phyloP scores from a whole-genome alignment of 495 filamentous ascomycete species.

The Aspergillus sclerotiicarbonarius region DNA sequence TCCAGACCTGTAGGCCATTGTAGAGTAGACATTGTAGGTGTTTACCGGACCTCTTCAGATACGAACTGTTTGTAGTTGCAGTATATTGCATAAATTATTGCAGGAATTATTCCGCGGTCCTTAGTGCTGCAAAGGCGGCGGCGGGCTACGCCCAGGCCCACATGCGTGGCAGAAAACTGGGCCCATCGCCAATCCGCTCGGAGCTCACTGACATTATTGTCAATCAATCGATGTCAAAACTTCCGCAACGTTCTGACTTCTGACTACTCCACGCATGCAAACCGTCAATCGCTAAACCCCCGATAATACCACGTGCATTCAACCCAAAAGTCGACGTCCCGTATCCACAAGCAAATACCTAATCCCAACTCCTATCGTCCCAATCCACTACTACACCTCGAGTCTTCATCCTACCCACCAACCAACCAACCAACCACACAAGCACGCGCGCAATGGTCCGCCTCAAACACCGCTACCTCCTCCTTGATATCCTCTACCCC shows the following conservation, averaged over 20 bases:
- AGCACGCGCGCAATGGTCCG: conserved; percentile 70
- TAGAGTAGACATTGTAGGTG: not conserved
- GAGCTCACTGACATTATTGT: not conserved
- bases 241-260: not conserved
- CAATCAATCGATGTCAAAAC: not conserved
- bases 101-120: not conserved
- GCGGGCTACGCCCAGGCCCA: not conserved
- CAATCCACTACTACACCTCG: not conserved
- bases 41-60: not conserved
- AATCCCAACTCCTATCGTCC: not conserved
- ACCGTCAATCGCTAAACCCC: not conserved
- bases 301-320: not conserved
- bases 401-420: not conserved
- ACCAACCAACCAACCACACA: not conserved
- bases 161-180: not conserved
- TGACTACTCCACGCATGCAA: not conserved
- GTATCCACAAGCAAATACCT: not conserved
- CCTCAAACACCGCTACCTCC: conserved; percentile 90
- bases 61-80: too few relatives aligned
- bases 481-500: conserved; percentile 89
- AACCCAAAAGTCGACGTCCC: not conserved
- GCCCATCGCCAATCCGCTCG: not conserved
- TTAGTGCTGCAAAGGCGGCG: not conserved
- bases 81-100: too few relatives aligned
- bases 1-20: not conserved